Percentiles rank a stretch among this genome's conserved stretches.
Evolutionary conservation across 2,329 filamentous ascomycete species (phyloP).

Genomic region (Lachnellula willkommii): DNA sequence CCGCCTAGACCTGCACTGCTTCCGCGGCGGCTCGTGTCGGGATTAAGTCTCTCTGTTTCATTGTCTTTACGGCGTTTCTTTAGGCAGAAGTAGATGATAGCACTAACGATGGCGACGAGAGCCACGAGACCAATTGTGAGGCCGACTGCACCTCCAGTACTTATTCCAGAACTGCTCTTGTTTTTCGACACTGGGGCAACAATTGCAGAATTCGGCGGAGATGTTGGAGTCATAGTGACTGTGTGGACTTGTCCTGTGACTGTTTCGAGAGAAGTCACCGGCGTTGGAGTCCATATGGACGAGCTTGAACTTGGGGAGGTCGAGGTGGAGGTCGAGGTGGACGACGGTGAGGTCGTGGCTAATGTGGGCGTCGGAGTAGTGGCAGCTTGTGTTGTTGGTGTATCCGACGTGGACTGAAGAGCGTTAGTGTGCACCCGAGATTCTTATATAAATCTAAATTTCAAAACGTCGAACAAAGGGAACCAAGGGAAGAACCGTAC

Average conservation of each 20-base stretch:
- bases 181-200: conserved; percentile 13
- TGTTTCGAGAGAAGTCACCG: conserved; percentile 42
- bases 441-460: background rate
- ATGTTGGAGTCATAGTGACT: conserved; percentile 47
- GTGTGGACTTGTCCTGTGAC: conserved; percentile 53
- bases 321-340: conserved; percentile 3
- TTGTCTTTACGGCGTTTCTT: conserved; percentile 40
- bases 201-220: conserved; percentile 22
- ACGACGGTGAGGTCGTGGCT: background rate
- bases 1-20: conserved; percentile 22
- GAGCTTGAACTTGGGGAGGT: conserved; percentile 19
- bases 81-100: conserved; percentile 38
- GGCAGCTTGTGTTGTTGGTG: conserved; percentile 1
- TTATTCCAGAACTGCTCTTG: conserved; percentile 31
- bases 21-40: conserved; percentile 19
- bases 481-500: conserved; percentile 1
- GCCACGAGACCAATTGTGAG: conserved; percentile 48
- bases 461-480: conserved; percentile 5
- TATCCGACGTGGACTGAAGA: background rate
- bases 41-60: conserved; percentile 28
- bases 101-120: conserved; percentile 37
- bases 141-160: conserved; percentile 46
- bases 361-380: conserved; percentile 5
- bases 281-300: conserved; percentile 33
- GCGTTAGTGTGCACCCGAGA: background rate